Base-by-base conservation (phyloP, 805 yeast species). In the Groenewaldozyma tartarivorans region DNA sequence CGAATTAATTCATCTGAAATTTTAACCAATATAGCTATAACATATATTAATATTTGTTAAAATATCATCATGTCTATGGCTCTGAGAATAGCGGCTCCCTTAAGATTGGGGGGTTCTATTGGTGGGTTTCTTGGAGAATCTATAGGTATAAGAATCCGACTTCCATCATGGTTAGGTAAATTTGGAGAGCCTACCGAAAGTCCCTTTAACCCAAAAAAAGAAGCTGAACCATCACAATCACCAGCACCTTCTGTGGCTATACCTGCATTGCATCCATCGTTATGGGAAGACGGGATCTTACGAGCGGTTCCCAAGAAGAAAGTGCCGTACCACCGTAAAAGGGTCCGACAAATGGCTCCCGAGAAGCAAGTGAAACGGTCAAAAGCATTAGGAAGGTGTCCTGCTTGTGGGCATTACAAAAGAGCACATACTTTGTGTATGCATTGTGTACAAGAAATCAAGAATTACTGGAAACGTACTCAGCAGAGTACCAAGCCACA, bases 231-330 rank as follows among this genome's bases (percentile, higher is more conserved):
- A 21, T 13, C 38, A 26, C 19, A 31, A 31, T 7, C 17, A 7
- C 11, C 6, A 9, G 6, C 34, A 5, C 39, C 39, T 9, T 36
- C 27, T 27, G 33, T n/a, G n/a, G n/a, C n/a, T n/a, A n/a, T n/a
- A n/a, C n/a, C 17, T 9, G 19, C 34, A 13, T 31, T 17, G 34
- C 9, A 31, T 19, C 19, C 15, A 19, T 22, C n/a, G n/a, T n/a
- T n/a, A n/a, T n/a, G n/a, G n/a, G 82, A 77, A 50, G 72, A 77
- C 49, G 95, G 94, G n/a, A 73, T 83, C 22, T 66, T 85, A 40
- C 68, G 69, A 50, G 98, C 98, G 4, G 96, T 79, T 4, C 97
- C 98, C 41, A 92, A 92, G 69, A 87, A 88, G 75, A 88, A 87
- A 62, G 77, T 77, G 2, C 86, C 97, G 5, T 85, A 86, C 59